Base-by-base conservation (phyloP, 441 rosid genomes). In the Populus trichocarpa region DNA sequence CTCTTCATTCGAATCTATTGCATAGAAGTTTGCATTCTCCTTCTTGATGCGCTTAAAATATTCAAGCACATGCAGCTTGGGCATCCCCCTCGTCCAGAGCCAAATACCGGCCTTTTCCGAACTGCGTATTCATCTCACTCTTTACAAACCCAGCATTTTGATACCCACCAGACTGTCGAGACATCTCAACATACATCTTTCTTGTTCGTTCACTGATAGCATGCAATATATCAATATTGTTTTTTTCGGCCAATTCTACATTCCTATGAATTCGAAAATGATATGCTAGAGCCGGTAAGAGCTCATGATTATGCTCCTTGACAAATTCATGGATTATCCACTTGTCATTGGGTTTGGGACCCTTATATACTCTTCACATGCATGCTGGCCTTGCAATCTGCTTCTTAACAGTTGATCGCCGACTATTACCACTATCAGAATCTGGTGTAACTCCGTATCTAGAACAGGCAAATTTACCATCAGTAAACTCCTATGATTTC, bases 361-460 rank as follows among this genome's bases (percentile, higher is more conserved):
- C 42, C 42, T 38, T 38, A 36, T 38, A 36, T 89, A 81, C 97
- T 91, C 87, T 92, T 92, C 84, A 92, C 95, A 79, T 92, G 97
- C 97, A 92, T 91, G 67, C 97, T 91, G 25, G 95, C 97, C 81
- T 91, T 92, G 79, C 97, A 92, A 75, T 92, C 95, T 0, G 90
- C 76, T 92, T 92, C 9, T 91, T 89, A 74, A 92, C 91, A 70
- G 92, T 86, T 65, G 93, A 92, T 72, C 94, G 81, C 64, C 94
- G 86, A 73, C 86, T 86, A 32, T 83, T 89, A 12, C 90, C 84
- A 59, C 89, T 88, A 70, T 90, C 97, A 76, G 90, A 91, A 40
- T 93, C 97, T 77, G 94, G 85, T 69, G 89, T 90, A 5, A 90
- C 81, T 69, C 97, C 97, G 36, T 90, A 93, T 87, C 96, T 87